A percentile compares a stretch with the other conserved stretches of the same genome.
These are phyloP conservation scores for Entomortierella parvispora DNA, from an alignment of 192 early-diverging fungal genomes.

Conservation along the genomic window DNA sequence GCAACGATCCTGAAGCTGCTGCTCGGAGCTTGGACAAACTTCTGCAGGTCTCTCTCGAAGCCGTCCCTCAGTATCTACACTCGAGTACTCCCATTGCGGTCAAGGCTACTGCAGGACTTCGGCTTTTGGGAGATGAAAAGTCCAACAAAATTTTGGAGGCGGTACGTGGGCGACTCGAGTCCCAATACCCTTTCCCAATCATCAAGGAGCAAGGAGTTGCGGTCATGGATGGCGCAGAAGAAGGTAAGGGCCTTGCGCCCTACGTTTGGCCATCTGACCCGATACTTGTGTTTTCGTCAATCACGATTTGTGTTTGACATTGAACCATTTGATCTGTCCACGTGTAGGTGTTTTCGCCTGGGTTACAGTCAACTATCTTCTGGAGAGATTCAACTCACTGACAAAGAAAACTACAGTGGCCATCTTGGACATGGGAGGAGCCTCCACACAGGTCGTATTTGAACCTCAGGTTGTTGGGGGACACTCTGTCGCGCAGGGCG, in stretches of 20 bases:
- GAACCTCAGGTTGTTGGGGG: constrained; percentile 70
- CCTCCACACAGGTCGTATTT: constrained; percentile 97
- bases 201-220: constrained; percentile 77
- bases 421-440: constrained; percentile 96
- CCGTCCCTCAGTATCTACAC: constrained; percentile 76
- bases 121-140: constrained; percentile 79
- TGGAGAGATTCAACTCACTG: constrained; percentile 71
- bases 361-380: constrained; percentile 97
- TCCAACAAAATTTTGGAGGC: constrained; percentile 80
- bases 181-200: constrained; percentile 85
- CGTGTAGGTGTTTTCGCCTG: constrained; percentile 87
- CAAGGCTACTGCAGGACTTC: constrained; percentile 95
- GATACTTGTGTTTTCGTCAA: no score
- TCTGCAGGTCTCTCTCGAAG: constrained; percentile 75
- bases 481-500: constrained; percentile 66
- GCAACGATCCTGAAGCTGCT: constrained; percentile 77
- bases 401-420: constrained; percentile 76
- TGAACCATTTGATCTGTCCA: no score
- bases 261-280: no score
- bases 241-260: constrained; percentile 74
- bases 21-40: constrained; percentile 85
- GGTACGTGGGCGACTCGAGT: constrained; percentile 72
- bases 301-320: no score
- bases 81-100: constrained; percentile 91
- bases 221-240: constrained; percentile 96